Evolutionary conservation across 495 filamentous ascomycete genomes (phyloP).

Genomic region (Xylaria curta): DNA sequence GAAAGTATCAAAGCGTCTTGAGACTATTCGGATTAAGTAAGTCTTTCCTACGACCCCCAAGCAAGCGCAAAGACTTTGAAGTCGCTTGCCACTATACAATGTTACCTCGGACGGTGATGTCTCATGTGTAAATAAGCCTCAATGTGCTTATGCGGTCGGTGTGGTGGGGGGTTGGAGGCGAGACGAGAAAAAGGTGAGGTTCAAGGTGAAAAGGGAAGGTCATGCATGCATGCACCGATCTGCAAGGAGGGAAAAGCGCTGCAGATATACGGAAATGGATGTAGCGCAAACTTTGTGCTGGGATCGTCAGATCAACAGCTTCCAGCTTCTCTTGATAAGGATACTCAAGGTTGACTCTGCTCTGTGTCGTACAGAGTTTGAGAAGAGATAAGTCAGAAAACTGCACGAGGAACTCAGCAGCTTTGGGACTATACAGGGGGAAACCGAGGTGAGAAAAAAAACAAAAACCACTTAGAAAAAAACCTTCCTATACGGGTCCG

Average conservation of each 20-base stretch:
- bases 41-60: constrained; percentile 61
- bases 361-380: background rate
- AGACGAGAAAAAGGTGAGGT: constrained; percentile 2
- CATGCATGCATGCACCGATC: constrained; percentile 21
- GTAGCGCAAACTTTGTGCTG: constrained; percentile 17
- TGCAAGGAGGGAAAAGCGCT: constrained; percentile 11
- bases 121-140: constrained; percentile 10
- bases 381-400: background rate
- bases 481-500: constrained; percentile 4
- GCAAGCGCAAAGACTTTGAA: constrained; percentile 68
- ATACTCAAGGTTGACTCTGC: background rate
- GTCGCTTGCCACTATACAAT: constrained; percentile 50
- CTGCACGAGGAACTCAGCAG: background rate
- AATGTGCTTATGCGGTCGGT: background rate
- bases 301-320: background rate
- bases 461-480: background rate
- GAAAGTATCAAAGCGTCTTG: background rate
- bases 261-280: constrained; percentile 11
- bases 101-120: constrained; percentile 17
- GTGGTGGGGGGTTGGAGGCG: constrained; percentile 13
- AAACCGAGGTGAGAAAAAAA: background rate
- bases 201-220: constrained; percentile 16
- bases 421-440: background rate
- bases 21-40: constrained; percentile 28
- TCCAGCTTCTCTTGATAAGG: background rate